Evolutionary conservation across 2,329 filamentous ascomycete genomes (phyloP), one percentile per base, ranked within the genome.

Genomic region (Huntiella savannae): DNA sequence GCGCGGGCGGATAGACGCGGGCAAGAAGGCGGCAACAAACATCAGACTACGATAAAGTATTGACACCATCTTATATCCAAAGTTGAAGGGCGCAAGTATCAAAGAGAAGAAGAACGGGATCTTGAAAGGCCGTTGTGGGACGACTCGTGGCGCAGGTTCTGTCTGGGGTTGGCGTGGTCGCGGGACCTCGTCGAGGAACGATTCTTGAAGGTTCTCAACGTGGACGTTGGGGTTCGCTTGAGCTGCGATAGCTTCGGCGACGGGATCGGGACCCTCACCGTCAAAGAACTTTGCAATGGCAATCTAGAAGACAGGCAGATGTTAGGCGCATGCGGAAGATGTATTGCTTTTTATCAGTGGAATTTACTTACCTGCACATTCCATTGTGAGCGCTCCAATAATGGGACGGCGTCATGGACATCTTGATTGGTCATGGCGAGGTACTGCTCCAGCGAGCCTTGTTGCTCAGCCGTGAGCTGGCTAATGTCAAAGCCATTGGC

Each of bases 201-300:
- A 75, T 52, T 78, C 69, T 57, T 79, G 71, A 40, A 92, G 69
- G 50, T 83, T 92, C 56, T 92, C 82, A 53, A 80, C 75, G 52
- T 83, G 70, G 11, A 69, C 64, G 49, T 75, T 64, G 52, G 73
- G 68, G 40, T 75, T 73, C 13, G 79, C 77, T 50, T 78, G 69
- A 5, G 72, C 69, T 42, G 78, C 71, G 43, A 78, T 70, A 49
- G 82, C 82, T 63, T 91, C 84, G 49, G 82, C 80, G 13, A 88
- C 66, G 10, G 76, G 80, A 59, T 93, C 84, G 42, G 85, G 74
- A 3, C 80, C 80, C 63, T 96, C 91, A 54, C 91, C 91, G 57
- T 98, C 91, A 60, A 95, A 98, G 73, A 96, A 96, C 58, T 92
- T 92, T 53, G 91, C 77, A 52, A 98, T 88, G 49, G 91, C 88